A percentile compares a stretch with the other conserved stretches of the same genome.
Conservation (phyloP, 164 flowering plant genomes). For the Piper betle region DNA sequence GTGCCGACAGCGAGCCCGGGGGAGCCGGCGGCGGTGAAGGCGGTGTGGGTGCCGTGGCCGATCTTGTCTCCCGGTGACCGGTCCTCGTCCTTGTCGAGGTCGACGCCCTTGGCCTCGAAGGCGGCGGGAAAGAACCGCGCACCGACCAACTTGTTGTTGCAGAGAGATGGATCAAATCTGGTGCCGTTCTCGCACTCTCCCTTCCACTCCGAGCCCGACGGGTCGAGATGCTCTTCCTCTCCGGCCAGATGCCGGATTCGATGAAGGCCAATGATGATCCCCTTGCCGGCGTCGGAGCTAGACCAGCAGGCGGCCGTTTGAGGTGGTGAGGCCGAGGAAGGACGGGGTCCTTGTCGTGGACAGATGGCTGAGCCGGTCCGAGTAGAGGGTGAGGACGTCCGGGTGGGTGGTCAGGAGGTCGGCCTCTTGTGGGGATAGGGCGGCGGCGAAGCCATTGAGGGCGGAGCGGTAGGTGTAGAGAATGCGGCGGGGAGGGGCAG, state of each 20-base stretch:
- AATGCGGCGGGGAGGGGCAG: no score
- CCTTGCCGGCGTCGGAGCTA: slow-evolving; percentile 34
- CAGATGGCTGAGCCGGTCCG: slow-evolving; percentile 22
- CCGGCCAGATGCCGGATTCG: slow-evolving; percentile 55
- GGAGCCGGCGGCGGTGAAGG: slow-evolving; percentile 48
- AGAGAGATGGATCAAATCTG: slow-evolving; percentile 16
- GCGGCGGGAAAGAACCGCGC: slow-evolving; percentile 28
- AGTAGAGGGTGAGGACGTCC: slow-evolving; percentile 41
- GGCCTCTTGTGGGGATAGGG: neutral
- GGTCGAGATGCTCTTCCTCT: slow-evolving; percentile 28
- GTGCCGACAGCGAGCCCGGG: slow-evolving; percentile 20
- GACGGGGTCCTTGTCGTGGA: slow-evolving; percentile 37
- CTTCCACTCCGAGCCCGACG: slow-evolving; percentile 32
- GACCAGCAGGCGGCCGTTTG: slow-evolving; percentile 2
- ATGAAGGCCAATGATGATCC: slow-evolving; percentile 36
- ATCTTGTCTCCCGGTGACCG: slow-evolving; percentile 18
- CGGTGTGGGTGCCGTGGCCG: no score
- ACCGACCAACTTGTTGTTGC: slow-evolving; percentile 43
- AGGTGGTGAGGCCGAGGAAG: slow-evolving; percentile 27
- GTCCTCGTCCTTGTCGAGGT: slow-evolving; percentile 1
- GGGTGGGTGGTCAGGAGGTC: slow-evolving; percentile 24
- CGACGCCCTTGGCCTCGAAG: slow-evolving; percentile 11
- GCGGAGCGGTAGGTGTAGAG: no score
- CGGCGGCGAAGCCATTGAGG: slow-evolving; percentile 12
- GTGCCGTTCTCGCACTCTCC: slow-evolving; percentile 32